Evolutionary conservation across 2,329 filamentous ascomycete species (phyloP), one percentile per base, ranked within the genome.

Genomic region (Penicillium sp.): DNA sequence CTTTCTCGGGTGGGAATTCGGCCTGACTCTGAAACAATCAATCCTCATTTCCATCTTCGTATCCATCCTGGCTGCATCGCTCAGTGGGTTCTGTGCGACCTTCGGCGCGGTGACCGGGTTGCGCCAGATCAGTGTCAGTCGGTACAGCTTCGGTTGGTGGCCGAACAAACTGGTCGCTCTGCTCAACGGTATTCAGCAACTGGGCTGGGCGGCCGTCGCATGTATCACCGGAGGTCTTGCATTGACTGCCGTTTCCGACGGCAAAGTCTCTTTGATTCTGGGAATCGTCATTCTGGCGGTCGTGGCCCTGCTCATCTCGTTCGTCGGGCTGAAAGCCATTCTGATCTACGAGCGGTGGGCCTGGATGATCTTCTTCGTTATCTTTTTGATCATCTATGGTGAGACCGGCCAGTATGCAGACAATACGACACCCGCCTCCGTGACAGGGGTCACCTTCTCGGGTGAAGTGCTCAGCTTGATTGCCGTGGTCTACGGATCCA

Each of bases 141-240:
- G 81, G 44, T 83, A 80, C 67, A 76, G 74, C 33, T 76, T 83
- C 44, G 81, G 81, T 24, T 83, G 77, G 75, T 83, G 77, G 73
- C 81, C 81, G 1, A 77, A 75, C 56, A 81, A 81, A 65, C 63
- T 82, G 39, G 76, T 82, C 54, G 80, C 80, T 57, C 75, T 69
- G 19, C 63, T 75, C 19, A 76, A 76, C 35, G 66, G 70, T 68
- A 78, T 69, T 31, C 55, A 66, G 49, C 67, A 69, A 50, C 50
- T 69, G 58, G 72, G 62, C 57, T 70, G 67, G 71, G 68, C 54
- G 13, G 66, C 60, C 3, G 69, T 74, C 26, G 57, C 56, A 1
- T 71, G 68, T 52, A 73, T 74, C 51, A 71, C 68, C 8, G 71
- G 70, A 31, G 72, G 72, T 7, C 58, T 71, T 13, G 67, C 69